Evolutionary conservation across 1,284 basidiomycete genomes (phyloP).

Genomic region (Omphalotus olearius): DNA sequence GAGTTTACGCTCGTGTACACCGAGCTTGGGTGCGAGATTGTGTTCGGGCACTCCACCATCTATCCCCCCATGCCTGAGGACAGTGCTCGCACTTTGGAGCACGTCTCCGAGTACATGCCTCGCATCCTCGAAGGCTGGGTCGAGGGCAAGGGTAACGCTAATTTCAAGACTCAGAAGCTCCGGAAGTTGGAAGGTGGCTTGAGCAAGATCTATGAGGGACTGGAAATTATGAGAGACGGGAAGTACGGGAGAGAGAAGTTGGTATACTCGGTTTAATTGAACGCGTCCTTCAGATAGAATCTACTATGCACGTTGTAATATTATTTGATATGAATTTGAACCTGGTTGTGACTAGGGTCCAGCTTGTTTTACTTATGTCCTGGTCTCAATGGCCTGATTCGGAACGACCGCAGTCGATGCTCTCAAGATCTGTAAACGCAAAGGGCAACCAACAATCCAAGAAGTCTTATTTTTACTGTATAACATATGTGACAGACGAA

Average conservation of each 20-base stretch:
- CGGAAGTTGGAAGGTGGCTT: conserved; percentile 4
- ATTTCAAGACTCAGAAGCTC: conserved; percentile 3
- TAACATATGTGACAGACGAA: too few species aligned
- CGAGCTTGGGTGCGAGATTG: neutral
- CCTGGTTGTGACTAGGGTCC: too few species aligned
- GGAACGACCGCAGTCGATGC: too few species aligned
- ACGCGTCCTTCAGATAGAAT: too few species aligned
- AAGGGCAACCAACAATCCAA: too few species aligned
- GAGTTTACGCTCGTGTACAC: conserved; percentile 4
- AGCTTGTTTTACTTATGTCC: too few species aligned
- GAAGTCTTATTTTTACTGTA: too few species aligned
- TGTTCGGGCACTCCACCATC: neutral
- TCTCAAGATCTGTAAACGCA: too few species aligned
- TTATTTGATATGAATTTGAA: too few species aligned
- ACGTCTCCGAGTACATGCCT: conserved; percentile 5
- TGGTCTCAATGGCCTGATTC: too few species aligned
- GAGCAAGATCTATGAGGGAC: neutral
- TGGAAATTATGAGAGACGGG: conserved; percentile 7
- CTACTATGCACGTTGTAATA: too few species aligned
- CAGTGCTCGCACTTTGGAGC: conserved; percentile 1
- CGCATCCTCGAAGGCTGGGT: conserved; percentile 5
- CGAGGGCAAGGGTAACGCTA: conserved; percentile 2
- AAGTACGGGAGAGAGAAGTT: conserved; percentile 6
- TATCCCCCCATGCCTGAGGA: conserved; percentile 1
- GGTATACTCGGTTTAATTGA: neutral